A percentile compares a stretch with the other conserved stretches of the same genome.
Conservation (phyloP, 768 basidiomycete genomes). For the Suillus subaureus region DNA sequence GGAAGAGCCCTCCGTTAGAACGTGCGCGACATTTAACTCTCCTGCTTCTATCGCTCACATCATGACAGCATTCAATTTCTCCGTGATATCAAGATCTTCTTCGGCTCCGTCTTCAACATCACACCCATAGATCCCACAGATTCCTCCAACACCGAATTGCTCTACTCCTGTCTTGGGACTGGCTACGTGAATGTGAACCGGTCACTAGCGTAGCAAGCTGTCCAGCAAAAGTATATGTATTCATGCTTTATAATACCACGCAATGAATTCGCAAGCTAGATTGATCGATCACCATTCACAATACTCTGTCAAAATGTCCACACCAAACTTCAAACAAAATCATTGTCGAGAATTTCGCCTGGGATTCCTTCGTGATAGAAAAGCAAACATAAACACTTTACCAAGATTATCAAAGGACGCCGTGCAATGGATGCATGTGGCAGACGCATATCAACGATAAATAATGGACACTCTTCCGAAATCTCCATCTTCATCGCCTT, state of each 20-base stretch:
- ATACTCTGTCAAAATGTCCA: background rate
- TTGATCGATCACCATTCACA: background rate
- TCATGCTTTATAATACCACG: background rate
- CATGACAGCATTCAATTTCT: slow-evolving; percentile 83
- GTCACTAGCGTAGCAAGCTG: slow-evolving; percentile 54
- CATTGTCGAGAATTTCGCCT: background rate
- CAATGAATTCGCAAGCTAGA: background rate
- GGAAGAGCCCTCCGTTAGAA: slow-evolving; percentile 79
- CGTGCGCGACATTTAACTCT: slow-evolving; percentile 48
- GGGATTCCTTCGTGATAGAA: background rate
- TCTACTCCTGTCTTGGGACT: slow-evolving; percentile 90
- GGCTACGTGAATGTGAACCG: slow-evolving; percentile 91
- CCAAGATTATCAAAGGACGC: background rate
- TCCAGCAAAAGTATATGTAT: slow-evolving; percentile 4
- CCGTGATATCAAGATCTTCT: slow-evolving; percentile 77
- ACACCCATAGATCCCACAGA: slow-evolving; percentile 57
- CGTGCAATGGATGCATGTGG: background rate
- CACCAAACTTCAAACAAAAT: background rate
- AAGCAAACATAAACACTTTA: background rate
- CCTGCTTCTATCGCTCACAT: slow-evolving; percentile 8
- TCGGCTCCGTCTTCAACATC: slow-evolving; percentile 94
- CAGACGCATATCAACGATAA: slow-evolving; percentile 52
- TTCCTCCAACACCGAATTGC: slow-evolving; percentile 55
- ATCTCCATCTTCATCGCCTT: slow-evolving; percentile 54
- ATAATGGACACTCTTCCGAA: slow-evolving; percentile 79